phyloP scores from a whole-genome alignment of 2,329 filamentous ascomycete species.

The Beauveria rudraprayagi region DNA sequence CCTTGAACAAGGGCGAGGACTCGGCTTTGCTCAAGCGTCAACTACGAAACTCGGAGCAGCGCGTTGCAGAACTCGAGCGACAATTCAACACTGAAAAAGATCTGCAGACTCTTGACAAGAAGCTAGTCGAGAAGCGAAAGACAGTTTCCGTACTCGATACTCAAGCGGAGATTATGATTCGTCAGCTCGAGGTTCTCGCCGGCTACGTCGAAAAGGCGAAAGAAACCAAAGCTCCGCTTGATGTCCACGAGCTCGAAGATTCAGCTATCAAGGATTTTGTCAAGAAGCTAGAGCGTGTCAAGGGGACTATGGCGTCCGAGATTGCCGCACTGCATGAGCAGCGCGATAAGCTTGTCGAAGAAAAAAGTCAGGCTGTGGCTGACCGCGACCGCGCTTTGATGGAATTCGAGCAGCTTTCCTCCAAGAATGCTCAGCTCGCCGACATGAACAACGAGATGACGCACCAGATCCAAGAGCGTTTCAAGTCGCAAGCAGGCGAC shows the following conservation, averaged over 20 bases:
- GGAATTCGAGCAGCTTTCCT: conserved; percentile 90
- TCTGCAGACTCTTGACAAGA: conserved; percentile 72
- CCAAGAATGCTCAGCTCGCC: conserved; percentile 87
- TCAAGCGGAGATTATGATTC: conserved; percentile 90
- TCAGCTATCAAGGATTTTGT: conserved; percentile 88
- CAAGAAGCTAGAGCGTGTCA: conserved; percentile 58
- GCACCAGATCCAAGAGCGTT: conserved; percentile 85
- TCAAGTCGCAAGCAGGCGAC: conserved; percentile 64
- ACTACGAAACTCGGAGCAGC: conserved; percentile 71
- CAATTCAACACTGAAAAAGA: conserved; percentile 61
- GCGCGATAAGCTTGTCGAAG: conserved; percentile 74
- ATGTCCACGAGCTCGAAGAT: conserved; percentile 76
- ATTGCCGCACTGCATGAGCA: conserved; percentile 59
- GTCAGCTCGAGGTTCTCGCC: conserved; percentile 81
- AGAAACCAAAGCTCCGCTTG: conserved; percentile 69
- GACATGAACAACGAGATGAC: conserved; percentile 95
- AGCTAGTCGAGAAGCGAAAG: conserved; percentile 84
- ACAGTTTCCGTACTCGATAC: conserved; percentile 92
- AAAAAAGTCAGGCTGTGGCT: conserved; percentile 72
- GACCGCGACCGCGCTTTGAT: conserved; percentile 89
- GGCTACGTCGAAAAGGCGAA: conserved; percentile 84
- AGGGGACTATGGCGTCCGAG: conserved; percentile 46
- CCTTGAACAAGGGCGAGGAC: conserved; percentile 57
- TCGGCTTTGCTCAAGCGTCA: conserved; percentile 63
- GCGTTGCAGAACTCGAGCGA: conserved; percentile 79